Evolutionary conservation across 495 filamentous ascomycete genomes (phyloP), one percentile per base, ranked within the genome.

Genomic region (Trichoderma asperelloides): DNA sequence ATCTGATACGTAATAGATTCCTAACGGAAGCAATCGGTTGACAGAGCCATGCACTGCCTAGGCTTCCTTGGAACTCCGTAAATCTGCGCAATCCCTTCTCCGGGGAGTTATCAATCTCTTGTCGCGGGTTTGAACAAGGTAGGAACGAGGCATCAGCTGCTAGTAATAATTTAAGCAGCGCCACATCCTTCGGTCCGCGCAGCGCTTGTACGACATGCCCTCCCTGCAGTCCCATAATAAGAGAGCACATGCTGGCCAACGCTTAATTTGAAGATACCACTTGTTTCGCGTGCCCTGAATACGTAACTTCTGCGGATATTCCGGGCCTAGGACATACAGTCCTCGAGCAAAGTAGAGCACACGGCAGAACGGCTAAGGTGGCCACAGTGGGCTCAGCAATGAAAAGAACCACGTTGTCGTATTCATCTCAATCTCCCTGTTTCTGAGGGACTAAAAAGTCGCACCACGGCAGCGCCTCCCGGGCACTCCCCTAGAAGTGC

Each of bases 331-430:
- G 23, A 30, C 25, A 25, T 28, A n/a, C n/a, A n/a, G n/a, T n/a
- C 2, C 23, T 60, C 55, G 55, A 60, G 25, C 25, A 25, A 60
- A 27, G 13, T 57, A 18, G 4, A 28, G 23, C 18, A 7, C 25
- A 27, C 55, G 55, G 55, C 55, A 28, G 18, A 60, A 60, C 30
- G 55, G 55, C 55, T 60, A 60, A 60, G 55, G 5, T 60, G 55
- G 25, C 12, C 27, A 60, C 1, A 60, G 55, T 60, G 55, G 55
- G 2, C 16, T 60, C 55, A 30, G 33, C 27, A 30, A 23, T 21
- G 0, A 51, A 25, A 28, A 18, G 23, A 28, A 30, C 16, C 27
- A 28, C 12, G 27, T 21, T 30, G 55, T 21, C 12, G 55, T 18
- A 21, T 15, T 60, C 8, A 16, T 60, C 25, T 16, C 55, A 27